A percentile compares a stretch with the other conserved stretches of the same genome.
Evolutionary conservation across 768 basidiomycete species (phyloP).

Genomic region (Suillus americanus): DNA sequence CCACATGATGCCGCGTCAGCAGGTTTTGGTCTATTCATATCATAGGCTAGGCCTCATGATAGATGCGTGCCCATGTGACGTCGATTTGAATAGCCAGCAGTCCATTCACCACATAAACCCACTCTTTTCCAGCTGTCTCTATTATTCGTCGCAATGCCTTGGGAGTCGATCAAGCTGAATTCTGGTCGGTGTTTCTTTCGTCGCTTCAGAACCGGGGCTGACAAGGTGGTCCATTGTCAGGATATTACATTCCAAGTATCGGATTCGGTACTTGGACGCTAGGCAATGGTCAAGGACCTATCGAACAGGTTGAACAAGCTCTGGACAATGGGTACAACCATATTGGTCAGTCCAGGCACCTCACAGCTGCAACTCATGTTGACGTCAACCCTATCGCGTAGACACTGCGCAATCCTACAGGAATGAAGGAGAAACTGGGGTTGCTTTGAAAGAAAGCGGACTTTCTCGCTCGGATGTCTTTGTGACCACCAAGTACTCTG

Average conservation of each 20-base stretch:
- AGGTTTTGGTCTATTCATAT: not conserved
- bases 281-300: conserved; percentile 47
- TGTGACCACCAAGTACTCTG: conserved; percentile 69
- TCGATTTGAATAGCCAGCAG: not conserved
- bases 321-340: conserved; percentile 62
- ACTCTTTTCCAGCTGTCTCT: not conserved
- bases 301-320: conserved; percentile 61
- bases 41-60: not conserved
- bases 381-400: conserved; percentile 18
- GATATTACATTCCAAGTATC: not conserved
- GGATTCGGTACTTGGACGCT: conserved; percentile 1
- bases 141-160: not conserved
- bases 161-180: not conserved
- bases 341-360: conserved; percentile 42
- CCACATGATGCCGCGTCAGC: not conserved
- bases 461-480: conserved; percentile 53
- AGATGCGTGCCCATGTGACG: not conserved
- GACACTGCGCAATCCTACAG: conserved; percentile 62
- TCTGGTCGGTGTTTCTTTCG: not conserved
- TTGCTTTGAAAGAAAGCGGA: conserved; percentile 47
- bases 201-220: not conserved
- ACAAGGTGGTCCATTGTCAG: not conserved
- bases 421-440: conserved; percentile 53
- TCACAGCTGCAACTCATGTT: not conserved
- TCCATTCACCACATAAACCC: conserved; percentile 1